Percentiles rank a stretch among this genome's conserved stretches.
phyloP scores from a whole-genome alignment of 768 basidiomycete species.

The Suillus sp. region DNA sequence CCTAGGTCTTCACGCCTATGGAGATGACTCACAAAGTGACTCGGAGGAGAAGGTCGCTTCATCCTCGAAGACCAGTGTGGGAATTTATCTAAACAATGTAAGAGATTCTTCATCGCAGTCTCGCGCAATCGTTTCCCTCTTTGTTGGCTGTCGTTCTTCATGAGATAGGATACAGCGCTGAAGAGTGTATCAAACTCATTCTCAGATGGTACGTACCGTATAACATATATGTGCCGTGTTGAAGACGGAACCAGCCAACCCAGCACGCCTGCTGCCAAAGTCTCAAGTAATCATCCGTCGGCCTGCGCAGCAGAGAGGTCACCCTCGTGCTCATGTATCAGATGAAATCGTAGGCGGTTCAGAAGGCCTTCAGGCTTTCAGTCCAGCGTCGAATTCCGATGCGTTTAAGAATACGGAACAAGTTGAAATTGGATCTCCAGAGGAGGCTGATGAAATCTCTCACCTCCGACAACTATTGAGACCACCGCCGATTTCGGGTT shows the following conservation, averaged over 20 bases:
- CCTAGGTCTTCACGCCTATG: constrained; percentile 63
- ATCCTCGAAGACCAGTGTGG: constrained; percentile 24
- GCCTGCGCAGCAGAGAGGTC: constrained; percentile 46
- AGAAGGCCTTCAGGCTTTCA: constrained; percentile 9
- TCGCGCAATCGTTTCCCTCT: constrained; percentile 59
- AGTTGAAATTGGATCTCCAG: background rate
- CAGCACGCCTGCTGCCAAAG: constrained; percentile 48
- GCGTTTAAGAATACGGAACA: background rate
- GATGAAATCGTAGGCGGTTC: constrained; percentile 42
- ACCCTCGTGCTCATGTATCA: constrained; percentile 51
- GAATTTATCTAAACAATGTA: constrained; percentile 48
- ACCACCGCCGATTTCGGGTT: constrained; percentile 65
- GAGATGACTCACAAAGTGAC: constrained; percentile 64
- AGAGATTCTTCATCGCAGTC: constrained; percentile 50
- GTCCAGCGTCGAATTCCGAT: background rate
- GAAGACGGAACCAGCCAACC: constrained; percentile 7
- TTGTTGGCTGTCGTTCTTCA: constrained; percentile 60
- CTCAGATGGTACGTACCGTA: constrained; percentile 32
- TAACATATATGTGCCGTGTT: background rate
- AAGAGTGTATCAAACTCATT: constrained; percentile 33
- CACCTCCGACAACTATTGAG: constrained; percentile 56
- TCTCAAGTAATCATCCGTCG: constrained; percentile 64
- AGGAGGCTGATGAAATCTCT: constrained; percentile 48
- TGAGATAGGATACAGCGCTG: constrained; percentile 64
- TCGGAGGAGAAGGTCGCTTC: constrained; percentile 45